A percentile compares a stretch with the other conserved stretches of the same genome.
Evolutionary conservation across 176 grass and related monocot genomes (phyloP).

Genomic region (Juncus inflexus): DNA sequence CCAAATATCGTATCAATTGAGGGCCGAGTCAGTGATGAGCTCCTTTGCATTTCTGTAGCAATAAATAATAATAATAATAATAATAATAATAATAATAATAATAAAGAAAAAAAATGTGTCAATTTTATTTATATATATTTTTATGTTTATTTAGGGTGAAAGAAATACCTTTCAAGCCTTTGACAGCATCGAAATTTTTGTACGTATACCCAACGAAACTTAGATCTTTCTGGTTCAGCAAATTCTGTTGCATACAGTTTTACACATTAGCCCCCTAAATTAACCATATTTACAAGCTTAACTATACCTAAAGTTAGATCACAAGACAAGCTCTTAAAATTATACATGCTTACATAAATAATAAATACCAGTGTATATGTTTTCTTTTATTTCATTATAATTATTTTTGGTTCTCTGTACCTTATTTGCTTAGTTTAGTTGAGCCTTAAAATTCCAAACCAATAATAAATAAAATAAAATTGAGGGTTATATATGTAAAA

Average conservation of each 20-base stretch:
- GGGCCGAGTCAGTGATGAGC: slow-evolving; percentile 51
- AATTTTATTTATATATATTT: too few species aligned
- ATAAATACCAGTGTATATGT: too few species aligned
- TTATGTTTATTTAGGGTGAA: slow-evolving; percentile 10
- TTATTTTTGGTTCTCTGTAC: too few species aligned
- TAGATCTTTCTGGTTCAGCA: slow-evolving; percentile 87
- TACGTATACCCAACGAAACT: slow-evolving; percentile 99
- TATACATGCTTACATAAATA: too few species aligned
- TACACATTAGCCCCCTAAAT: slow-evolving; percentile 20
- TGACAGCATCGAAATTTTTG: slow-evolving; percentile 98
- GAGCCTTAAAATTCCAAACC: too few species aligned
- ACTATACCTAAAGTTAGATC: slow-evolving; percentile 5
- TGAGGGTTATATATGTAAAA: neutral
- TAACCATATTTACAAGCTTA: neutral
- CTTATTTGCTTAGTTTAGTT: too few species aligned
- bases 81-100: neutral
- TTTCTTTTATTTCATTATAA: too few species aligned
- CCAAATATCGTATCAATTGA: slow-evolving; percentile 79
- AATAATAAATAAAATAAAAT: slow-evolving; percentile 6
- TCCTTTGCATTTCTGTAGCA: slow-evolving; percentile 70
- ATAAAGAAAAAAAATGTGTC: too few species aligned
- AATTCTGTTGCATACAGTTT: slow-evolving; percentile 37
- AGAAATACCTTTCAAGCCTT: slow-evolving; percentile 53
- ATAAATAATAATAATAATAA: slow-evolving; percentile 2
- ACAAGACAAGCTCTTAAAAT: too few species aligned